phyloP scores from a whole-genome alignment of 495 filamentous ascomycete species.

The Amphirosellinia nigrospora region DNA sequence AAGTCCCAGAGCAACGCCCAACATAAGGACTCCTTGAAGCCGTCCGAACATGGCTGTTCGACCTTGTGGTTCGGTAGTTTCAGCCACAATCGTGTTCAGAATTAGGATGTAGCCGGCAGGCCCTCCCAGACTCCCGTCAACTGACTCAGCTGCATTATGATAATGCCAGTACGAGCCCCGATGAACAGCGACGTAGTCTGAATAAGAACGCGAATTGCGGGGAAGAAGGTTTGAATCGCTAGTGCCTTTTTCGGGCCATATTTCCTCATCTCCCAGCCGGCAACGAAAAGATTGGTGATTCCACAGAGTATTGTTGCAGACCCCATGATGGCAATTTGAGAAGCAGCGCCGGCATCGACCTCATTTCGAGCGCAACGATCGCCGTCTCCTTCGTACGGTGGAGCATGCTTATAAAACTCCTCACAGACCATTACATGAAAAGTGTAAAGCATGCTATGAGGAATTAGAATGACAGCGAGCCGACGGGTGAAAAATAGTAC shows the following conservation, averaged over 20 bases:
- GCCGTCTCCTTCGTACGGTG: constrained; percentile 39
- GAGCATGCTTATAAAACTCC: constrained; percentile 53
- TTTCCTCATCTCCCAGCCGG: constrained; percentile 60
- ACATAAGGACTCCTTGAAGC: constrained; percentile 57
- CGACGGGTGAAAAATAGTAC: not conserved
- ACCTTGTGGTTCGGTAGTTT: constrained; percentile 49
- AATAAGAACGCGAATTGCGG: constrained; percentile 55
- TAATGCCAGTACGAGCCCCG: constrained; percentile 52
- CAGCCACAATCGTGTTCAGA: constrained; percentile 56
- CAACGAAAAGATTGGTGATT: constrained; percentile 59
- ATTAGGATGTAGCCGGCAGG: constrained; percentile 60
- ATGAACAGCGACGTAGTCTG: constrained; percentile 57
- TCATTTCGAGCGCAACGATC: constrained; percentile 52
- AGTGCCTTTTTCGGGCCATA: constrained; percentile 57
- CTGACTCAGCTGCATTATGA: constrained; percentile 60
- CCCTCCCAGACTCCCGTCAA: constrained; percentile 58
- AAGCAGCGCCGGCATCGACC: constrained; percentile 57
- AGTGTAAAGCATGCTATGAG: constrained; percentile 54
- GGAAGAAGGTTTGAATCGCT: constrained; percentile 55
- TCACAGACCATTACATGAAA: constrained; percentile 62
- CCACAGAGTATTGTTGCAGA: constrained; percentile 52
- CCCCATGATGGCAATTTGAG: constrained; percentile 53
- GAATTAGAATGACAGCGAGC: not conserved
- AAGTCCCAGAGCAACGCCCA: constrained; percentile 49
- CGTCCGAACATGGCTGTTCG: constrained; percentile 58